Base-by-base conservation (phyloP, 768 basidiomycete genomes). In the Galerina marginata region DNA sequence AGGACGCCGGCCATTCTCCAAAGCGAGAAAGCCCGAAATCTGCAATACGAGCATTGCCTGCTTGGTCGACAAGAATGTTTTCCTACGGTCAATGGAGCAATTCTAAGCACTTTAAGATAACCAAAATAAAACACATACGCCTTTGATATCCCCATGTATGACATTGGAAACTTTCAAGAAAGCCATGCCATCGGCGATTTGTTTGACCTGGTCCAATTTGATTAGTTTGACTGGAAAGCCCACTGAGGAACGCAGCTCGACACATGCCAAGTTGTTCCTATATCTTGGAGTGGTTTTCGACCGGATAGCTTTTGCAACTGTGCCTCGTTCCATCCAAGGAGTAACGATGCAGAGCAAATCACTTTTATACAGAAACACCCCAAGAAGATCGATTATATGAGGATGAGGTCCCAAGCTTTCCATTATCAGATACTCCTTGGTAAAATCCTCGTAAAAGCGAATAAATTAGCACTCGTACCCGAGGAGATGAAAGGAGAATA, bases 141-240 rank as follows among this genome's bases (percentile, higher is more conserved):
- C 73, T 61, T 80, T 81, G 26, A 81, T 33, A 63, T 81, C 80
- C 6, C 79, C 76, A 25, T 81, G 79, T 12, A 78, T 61, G 26
- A 81, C 67, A 4, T 59, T 60, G 23, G 67, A 71, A 43, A 60
- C 16, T 11, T 67, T 69, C 26, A 75, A 44, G 29, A 69, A 73
- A 14, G 67, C 57, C 14, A 75, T 65, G 5, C 71, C 74, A 48
- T 71, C 67, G 1, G 67, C 71, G 23, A 74, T 67, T 33, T 72
- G 67, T 33, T 68, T 60, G 25, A 72, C 61, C 74, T 74, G 56
- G 7, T n/a, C 9, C 4, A 23, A 2, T 15, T 20, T 52, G 29
- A 33, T 33, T 26, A 39, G 5, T 25, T 26, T 9, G n/a, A 14
- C 6, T 47, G 36, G 14, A 29, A 40, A 15, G 23, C 29, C 38